Conservation (phyloP, 2,329 filamentous ascomycete species). For the Colletotrichum ledebouriae region DNA sequence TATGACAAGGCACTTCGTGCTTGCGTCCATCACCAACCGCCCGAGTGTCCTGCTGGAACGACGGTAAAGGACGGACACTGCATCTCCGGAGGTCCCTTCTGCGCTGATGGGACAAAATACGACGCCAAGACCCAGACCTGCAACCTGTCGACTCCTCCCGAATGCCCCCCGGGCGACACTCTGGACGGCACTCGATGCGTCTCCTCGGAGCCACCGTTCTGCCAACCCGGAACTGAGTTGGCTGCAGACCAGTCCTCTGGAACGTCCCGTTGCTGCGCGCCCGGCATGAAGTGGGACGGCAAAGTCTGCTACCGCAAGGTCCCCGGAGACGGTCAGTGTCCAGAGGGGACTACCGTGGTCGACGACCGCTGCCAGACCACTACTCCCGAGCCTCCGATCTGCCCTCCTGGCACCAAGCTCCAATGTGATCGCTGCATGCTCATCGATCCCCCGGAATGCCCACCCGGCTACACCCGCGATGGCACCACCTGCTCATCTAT, state of each 20-base stretch:
- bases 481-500: not conserved
- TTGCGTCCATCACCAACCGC: not conserved
- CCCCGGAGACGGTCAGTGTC: not conserved
- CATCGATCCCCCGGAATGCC: not conserved
- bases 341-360: not conserved
- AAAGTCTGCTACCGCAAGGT: not conserved
- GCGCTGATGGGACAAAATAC: not conserved
- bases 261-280: not conserved
- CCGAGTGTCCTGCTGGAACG: not conserved
- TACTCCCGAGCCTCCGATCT: rapidly evolving
- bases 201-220: rapidly evolving
- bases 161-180: not conserved
- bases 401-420: not conserved
- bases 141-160: rapidly evolving
- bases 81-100: rapidly evolving
- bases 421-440: not conserved
- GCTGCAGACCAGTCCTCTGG: not conserved
- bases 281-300: not conserved
- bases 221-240: not conserved
- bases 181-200: not conserved
- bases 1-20: not conserved
- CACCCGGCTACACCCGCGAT: not conserved
- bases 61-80: not conserved
- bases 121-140: constrained; percentile 1
- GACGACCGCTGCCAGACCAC: not conserved